phyloP scores from a whole-genome alignment of 2,329 filamentous ascomycete genomes.

The Incumbomyces lentus region DNA sequence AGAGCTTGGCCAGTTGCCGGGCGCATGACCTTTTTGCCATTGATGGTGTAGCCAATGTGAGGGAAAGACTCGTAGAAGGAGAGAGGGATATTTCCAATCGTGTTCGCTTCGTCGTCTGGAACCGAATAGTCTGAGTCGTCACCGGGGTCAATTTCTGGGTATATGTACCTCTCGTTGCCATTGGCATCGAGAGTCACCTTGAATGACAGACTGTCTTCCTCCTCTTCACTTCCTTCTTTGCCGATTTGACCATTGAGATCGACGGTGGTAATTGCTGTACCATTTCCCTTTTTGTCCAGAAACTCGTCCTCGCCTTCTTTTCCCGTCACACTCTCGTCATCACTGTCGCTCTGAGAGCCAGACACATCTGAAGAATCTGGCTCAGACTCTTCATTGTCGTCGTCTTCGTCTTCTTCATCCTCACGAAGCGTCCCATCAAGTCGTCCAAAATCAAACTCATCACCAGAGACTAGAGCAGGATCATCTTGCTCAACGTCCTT shows the following conservation, averaged over 20 bases:
- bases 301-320: slow-evolving; percentile 39
- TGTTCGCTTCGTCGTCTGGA: slow-evolving; percentile 67
- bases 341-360: slow-evolving; percentile 36
- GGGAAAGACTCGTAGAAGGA: slow-evolving; percentile 96
- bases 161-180: slow-evolving; percentile 80
- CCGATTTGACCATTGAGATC: slow-evolving; percentile 22
- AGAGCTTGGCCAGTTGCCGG: slow-evolving; percentile 88
- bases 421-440: slow-evolving; percentile 35
- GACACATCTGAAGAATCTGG: slow-evolving; percentile 3
- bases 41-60: slow-evolving; percentile 97
- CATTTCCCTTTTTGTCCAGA: background rate
- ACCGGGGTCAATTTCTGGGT: slow-evolving; percentile 83
- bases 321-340: slow-evolving; percentile 40
- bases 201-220: slow-evolving; percentile 43
- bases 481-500: slow-evolving; percentile 40
- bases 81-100: slow-evolving; percentile 87
- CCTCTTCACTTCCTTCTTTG: no score
- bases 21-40: slow-evolving; percentile 94
- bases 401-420: slow-evolving; percentile 32
- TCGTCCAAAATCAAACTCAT: slow-evolving; percentile 43
- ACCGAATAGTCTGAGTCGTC: slow-evolving; percentile 96
- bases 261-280: slow-evolving; percentile 10
- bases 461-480: slow-evolving; percentile 47
- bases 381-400: slow-evolving; percentile 8
- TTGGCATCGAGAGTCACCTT: slow-evolving; percentile 70